Evolutionary conservation across 2,329 filamentous ascomycete genomes (phyloP).

Genomic region (Trichoderma koningiopsis): DNA sequence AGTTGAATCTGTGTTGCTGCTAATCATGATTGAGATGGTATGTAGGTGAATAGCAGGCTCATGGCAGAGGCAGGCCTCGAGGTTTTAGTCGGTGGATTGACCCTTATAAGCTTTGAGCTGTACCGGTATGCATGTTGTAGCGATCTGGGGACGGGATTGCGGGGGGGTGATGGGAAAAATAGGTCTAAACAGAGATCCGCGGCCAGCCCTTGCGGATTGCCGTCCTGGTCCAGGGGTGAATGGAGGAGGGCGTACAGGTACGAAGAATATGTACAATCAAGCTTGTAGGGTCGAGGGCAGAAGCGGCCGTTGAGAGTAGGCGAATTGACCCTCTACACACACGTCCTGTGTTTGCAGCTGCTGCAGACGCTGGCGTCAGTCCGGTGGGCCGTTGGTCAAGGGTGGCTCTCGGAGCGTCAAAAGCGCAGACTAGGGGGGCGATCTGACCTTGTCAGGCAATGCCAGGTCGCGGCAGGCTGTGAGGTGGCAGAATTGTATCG

Average conservation of each 20-base stretch:
- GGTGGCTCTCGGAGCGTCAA: slow-evolving; percentile 23
- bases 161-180: slow-evolving; percentile 19
- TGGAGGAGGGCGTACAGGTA: slow-evolving; percentile 6
- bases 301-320: slow-evolving; percentile 10
- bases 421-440: slow-evolving; percentile 19
- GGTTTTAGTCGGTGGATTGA: slow-evolving; percentile 40
- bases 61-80: slow-evolving; percentile 33
- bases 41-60: slow-evolving; percentile 30
- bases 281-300: slow-evolving; percentile 17
- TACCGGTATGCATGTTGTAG: slow-evolving; percentile 42
- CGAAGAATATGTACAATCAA: background rate
- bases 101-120: slow-evolving; percentile 42
- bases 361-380: slow-evolving; percentile 19
- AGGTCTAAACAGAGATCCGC: slow-evolving; percentile 25
- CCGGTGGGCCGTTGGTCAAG: slow-evolving; percentile 18
- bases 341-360: slow-evolving; percentile 14
- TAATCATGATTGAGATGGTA: slow-evolving; percentile 32
- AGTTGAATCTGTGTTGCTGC: slow-evolving; percentile 33
- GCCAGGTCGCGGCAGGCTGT: slow-evolving; percentile 26
- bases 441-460: slow-evolving; percentile 26
- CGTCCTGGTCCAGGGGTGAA: slow-evolving; percentile 13
- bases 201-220: slow-evolving; percentile 13
- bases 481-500: slow-evolving; percentile 26
- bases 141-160: slow-evolving; percentile 30
- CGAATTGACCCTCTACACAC: slow-evolving; percentile 11